Conservation (phyloP, 257 asterid genomes). For the Nicotiana benthamiana region DNA sequence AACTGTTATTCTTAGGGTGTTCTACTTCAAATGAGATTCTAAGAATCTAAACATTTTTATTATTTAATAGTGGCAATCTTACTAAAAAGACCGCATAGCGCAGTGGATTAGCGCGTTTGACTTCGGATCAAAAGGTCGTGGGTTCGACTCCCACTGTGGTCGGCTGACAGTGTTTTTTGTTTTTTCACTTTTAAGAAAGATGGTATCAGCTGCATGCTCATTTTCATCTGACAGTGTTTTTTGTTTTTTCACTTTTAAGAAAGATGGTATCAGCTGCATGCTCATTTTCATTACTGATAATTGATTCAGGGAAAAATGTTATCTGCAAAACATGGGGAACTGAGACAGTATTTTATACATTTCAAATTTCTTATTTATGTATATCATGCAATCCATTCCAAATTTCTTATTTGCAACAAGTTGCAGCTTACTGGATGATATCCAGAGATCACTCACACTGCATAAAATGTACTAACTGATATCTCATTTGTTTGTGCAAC, state of each 20-base stretch:
- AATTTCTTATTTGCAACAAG: neutral
- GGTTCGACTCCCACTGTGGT: conserved; percentile 51
- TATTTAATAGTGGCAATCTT: too few species aligned
- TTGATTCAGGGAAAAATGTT: neutral
- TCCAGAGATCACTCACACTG: neutral
- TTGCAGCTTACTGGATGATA: neutral
- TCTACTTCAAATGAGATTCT: too few species aligned
- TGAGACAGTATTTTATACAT: neutral
- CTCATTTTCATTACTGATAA: neutral
- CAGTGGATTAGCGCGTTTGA: conserved; percentile 50
- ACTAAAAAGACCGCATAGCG: conserved; percentile 45
- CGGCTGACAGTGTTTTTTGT: neutral
- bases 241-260: neutral
- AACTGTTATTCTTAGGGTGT: too few species aligned
- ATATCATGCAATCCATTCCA: neutral
- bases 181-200: neutral
- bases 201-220: neutral
- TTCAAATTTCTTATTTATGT: neutral
- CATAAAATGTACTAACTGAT: neutral
- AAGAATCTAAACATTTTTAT: too few species aligned
- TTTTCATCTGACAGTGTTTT: neutral
- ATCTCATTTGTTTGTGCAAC: neutral
- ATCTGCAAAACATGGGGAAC: neutral
- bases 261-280: neutral
- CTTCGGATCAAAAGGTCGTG: conserved; percentile 45